phyloP scores from a whole-genome alignment of 352 stramenopile genomes.

The Globisporangium rhizosaccharum region DNA sequence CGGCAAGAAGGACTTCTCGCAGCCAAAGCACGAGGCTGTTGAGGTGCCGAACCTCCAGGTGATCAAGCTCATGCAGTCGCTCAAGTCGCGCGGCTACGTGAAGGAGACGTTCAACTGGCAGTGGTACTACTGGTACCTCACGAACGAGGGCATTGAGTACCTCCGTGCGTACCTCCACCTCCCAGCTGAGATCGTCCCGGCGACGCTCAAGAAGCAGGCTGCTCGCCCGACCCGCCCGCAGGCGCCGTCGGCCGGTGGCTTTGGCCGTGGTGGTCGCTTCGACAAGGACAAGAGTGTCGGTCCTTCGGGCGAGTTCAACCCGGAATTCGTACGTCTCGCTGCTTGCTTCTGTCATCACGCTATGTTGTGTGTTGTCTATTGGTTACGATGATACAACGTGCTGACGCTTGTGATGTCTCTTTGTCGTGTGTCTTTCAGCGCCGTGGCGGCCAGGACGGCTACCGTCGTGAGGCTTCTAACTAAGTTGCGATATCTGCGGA shows the following conservation, averaged over 20 bases:
- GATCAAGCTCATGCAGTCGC: conserved; percentile 97
- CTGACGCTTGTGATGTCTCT: conserved; percentile 6
- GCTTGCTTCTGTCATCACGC: not conserved
- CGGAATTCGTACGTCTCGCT: conserved; percentile 70
- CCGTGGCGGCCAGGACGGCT: conserved; percentile 79
- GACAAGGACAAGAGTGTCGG: conserved; percentile 89
- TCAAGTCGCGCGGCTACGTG: conserved; percentile 96
- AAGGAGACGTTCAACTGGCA: conserved; percentile 99
- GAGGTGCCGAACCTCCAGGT: conserved; percentile 99
- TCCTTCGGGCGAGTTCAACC: conserved; percentile 85
- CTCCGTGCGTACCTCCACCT: conserved; percentile 97
- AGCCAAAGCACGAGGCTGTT: conserved; percentile 94
- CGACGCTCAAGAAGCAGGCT: conserved; percentile 97
- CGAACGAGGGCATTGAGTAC: conserved; percentile 99
- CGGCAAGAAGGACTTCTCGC: conserved; percentile 86
- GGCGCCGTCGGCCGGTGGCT: conserved; percentile 64
- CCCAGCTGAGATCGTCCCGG: conserved; percentile 97
- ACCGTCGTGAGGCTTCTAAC: conserved; percentile 83
- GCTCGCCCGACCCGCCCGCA: conserved; percentile 76
- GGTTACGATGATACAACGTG: no score
- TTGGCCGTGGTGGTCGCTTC: conserved; percentile 80
- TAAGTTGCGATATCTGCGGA: conserved; percentile 42
- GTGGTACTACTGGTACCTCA: conserved; percentile 99
- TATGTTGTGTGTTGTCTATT: not conserved
- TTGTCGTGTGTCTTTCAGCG: conserved; percentile 1